These are phyloP conservation scores for Tulasnella sp. DNA, from an alignment of 768 basidiomycete genomes.

Conservation along the genomic window DNA sequence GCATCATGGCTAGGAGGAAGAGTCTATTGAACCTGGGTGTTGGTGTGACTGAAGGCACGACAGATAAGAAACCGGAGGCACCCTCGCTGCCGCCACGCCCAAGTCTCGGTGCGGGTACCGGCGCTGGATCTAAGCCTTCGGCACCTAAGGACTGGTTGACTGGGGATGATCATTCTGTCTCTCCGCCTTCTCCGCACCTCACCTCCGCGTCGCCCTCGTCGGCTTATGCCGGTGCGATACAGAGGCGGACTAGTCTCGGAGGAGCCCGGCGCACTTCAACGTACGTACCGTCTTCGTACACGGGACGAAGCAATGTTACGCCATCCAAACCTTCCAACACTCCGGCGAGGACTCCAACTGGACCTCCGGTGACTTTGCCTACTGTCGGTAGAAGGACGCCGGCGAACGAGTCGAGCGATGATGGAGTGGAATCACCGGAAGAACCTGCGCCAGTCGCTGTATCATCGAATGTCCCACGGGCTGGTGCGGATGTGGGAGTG, in stretches of 20 bases:
- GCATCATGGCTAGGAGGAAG: not conserved
- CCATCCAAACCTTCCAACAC: no score
- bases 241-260: no score
- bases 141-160: slow-evolving; percentile 58
- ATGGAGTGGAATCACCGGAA: not conserved
- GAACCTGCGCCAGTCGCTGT: no score
- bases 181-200: not conserved
- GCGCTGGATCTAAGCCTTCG: not conserved
- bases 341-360: no score
- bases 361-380: not conserved
- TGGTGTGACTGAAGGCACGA: not conserved
- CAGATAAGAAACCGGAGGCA: not conserved
- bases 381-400: not conserved
- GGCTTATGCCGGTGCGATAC: not conserved
- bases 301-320: no score
- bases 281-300: no score
- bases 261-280: no score
- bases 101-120: not conserved
- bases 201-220: not conserved
- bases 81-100: slow-evolving; percentile 9
- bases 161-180: slow-evolving; percentile 40
- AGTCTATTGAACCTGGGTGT: not conserved
- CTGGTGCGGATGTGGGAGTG: no score
- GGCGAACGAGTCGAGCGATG: slow-evolving; percentile 3
- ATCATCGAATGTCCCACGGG: no score